Base-by-base conservation (phyloP, 2,329 filamentous ascomycete species). In the Verticillium klebahnii region DNA sequence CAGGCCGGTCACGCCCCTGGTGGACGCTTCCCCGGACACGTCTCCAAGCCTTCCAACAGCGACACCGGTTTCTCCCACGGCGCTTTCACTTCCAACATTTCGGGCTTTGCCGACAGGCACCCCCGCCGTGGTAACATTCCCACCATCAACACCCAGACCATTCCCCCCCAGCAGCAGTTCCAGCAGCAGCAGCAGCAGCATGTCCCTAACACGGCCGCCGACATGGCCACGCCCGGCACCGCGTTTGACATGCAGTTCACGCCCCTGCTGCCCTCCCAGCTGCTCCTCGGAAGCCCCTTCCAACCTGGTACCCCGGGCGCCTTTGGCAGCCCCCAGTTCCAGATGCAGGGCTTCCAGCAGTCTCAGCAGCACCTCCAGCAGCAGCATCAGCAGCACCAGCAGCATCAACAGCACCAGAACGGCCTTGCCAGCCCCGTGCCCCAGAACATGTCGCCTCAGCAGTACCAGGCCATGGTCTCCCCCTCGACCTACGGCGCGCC, bases 171-270 rank as follows among this genome's bases (percentile, higher is more conserved):
- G 45, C 64, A 75, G 61, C 75, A 75, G 64, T 67, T 67, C 31
- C 67, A 72, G 60, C 34, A 36, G 9, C 69, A 75, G 23, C 40
- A 50, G 45, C 58, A 54, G 29, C 45, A 45, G 23, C 15, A 54
- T 7, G 75, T 77, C 32, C 75, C 77, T 59, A 83, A 85, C 70
- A 86, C 83, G 73, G 81, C 78, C 63, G 85, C 84, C 69, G 93
- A 96, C 67, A 87, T 97, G 86, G 83, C 90, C 67, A 94, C 91
- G 29, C 93, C 95, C 17, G 93, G 91, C 54, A 94, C 92, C 59
- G 92, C 86, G 54, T 96, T 93, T 73, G 95, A 98, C 73, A 97
- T 98, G 94, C 95, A 98, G 78, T 98, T 97, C 77, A 97, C 95
- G 12, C 94, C 95, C 67, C 85, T 99, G 67, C 86, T 99, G 40